Base-by-base conservation (phyloP, 495 filamentous ascomycete species). In the Neurospora sp. region DNA sequence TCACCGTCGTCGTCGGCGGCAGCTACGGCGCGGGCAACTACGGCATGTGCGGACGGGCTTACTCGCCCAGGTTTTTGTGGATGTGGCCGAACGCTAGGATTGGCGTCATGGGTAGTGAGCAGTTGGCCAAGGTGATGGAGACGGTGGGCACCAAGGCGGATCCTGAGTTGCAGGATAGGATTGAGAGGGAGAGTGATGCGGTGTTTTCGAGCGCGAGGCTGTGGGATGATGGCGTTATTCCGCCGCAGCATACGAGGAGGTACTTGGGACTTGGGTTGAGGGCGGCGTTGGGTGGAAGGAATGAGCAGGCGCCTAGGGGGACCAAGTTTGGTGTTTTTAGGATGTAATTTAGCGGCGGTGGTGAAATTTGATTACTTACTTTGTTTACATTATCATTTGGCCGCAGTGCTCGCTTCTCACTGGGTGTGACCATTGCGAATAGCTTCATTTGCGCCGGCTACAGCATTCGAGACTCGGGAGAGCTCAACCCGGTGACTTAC, bases 21-120 rank as follows among this genome's bases (percentile, higher is more conserved):
- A 94, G 91, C 81, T 98, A 98, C 83, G 96, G 88, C 72, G 89
- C 88, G 4, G 89, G 89, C 12, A 91, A 91, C 79, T 91, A 91
- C 74, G 89, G 89, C 70, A 91, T 91, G 89, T 91, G 94, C 83
- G 96, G 96, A n/a, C 90, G 96, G 60, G 96, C 96, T 3, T 99
- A 98, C 83, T 89, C 89, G 5, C 96, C 96, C 1, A 85, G 95
- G 14, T 91, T 99, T 79, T 83, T 99, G 72, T 99, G 93, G 90
- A 97, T 96, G 90, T 99, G 96, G 96, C 96, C 96, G 16, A 97
- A 96, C 78, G 93, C 96, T 23, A 91, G 92, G 77, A 95, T 97
- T 74, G 93, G 92, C 9, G 96, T 99, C 73, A 99, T 99, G 96
- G 96, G 96, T 44, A 88, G 91, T 23, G 95, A 98, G 85, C 96